Evolutionary conservation across 129 eudicot genomes (phyloP), one percentile per base, ranked within the genome.

Genomic region (Helichrysum umbraculigerum): DNA sequence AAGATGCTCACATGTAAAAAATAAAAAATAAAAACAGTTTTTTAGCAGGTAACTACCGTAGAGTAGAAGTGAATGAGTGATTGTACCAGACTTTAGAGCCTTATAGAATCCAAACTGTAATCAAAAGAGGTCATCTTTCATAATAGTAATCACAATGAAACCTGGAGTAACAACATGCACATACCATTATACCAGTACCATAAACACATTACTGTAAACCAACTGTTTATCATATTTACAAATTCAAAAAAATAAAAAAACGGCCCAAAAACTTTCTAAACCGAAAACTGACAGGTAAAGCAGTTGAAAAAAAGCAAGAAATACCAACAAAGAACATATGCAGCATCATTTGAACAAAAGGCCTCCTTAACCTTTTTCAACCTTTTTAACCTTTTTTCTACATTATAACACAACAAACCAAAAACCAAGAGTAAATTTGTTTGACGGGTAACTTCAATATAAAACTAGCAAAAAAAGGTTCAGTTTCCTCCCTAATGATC

Each of bases 331-430:
- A 58, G 30, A 67, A 58, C 79, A 80, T 30, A 74, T 56, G 21
- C 64, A 73, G 61, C 75, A 66, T 58, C 61, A 42, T 70, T 29
- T 78, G 81, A 44, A 44, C 71, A 70, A 61, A 67, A 66, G 74
- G 19, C 22, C 29, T 50, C 62, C 68, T 29, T 29, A 47, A 47
- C 71, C 68, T 74, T 34, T 33, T 68, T 14, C 56, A 74, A 60
- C 70, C 62, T 52, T 63, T 79, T 39, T 39, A 68, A 68, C 63
- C 32, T 30, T 60, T 33, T 59, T 51, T 74, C 79, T 74, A 80
- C 79, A 74, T 67, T 80, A 80, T 74, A 68, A 44, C 84, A 80
- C 84, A 80, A 74, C 84, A 75, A 74, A 74, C 79, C 79, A 58
- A 67, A 73, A 58, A 47, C 64, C 71, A 51, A 76, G 34, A 32